Percentiles rank a stretch among this genome's conserved stretches.
Conservation (phyloP, 2,329 filamentous ascomycete genomes). For the Fusarium austroafricanum region DNA sequence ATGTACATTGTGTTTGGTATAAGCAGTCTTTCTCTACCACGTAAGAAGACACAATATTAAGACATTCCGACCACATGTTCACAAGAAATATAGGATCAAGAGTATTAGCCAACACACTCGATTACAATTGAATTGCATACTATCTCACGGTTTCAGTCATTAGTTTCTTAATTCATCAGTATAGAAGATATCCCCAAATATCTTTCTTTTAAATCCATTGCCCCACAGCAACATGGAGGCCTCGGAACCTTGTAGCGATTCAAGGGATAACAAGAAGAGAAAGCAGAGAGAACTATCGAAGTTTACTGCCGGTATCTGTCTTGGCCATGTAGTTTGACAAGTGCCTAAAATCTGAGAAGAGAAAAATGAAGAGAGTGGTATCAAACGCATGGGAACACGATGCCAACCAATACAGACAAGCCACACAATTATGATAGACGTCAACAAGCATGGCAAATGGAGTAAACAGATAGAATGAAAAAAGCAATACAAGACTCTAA, state of each 20-base stretch:
- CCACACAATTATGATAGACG: not conserved
- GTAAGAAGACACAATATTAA: not conserved
- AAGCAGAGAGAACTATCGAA: not conserved
- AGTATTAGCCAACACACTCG: too few relatives aligned
- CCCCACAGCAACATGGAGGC: too few relatives aligned
- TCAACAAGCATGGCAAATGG: not conserved
- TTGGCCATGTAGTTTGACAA: not conserved
- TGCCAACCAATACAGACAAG: not conserved
- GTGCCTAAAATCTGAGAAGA: not conserved
- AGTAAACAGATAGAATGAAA: not conserved
- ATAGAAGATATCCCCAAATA: not conserved
- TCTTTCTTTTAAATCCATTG: not conserved
- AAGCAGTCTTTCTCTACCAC: not conserved
- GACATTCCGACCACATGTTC: not conserved
- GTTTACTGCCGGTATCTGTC: not conserved
- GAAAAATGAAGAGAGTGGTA: not conserved
- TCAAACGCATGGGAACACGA: not conserved
- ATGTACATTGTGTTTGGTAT: not conserved
- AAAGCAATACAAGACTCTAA: conserved; percentile 25
- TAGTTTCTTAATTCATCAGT: not conserved
- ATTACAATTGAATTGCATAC: not conserved
- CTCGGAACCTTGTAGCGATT: not conserved
- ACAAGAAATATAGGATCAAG: too few relatives aligned
- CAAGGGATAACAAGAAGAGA: not conserved
- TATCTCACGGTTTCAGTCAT: too few relatives aligned